Conservation (phyloP, 495 filamentous ascomycete species). For the Aspergillus ellipticus region DNA sequence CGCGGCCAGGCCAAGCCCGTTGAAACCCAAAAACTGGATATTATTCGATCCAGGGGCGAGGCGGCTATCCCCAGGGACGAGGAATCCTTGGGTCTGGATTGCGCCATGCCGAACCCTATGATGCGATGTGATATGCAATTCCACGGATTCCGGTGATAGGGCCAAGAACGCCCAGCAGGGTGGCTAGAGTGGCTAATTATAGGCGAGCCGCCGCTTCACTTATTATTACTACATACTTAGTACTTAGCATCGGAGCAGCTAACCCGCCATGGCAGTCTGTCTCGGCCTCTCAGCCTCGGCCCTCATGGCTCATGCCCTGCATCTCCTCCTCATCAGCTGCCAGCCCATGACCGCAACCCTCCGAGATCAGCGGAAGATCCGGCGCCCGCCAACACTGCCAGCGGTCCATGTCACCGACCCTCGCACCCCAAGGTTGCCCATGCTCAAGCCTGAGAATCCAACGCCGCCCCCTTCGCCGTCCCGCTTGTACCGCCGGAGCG, state of each 20-base stretch:
- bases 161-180: background rate
- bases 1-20: background rate
- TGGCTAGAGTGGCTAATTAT: background rate
- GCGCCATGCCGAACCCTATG: conserved; percentile 3
- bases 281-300: too few species aligned
- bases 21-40: background rate
- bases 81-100: background rate
- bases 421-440: conserved; percentile 63
- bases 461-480: conserved; percentile 63
- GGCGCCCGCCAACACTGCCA: conserved; percentile 49
- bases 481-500: conserved; percentile 66
- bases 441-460: conserved; percentile 66
- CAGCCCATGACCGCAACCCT: too few species aligned
- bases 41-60: background rate
- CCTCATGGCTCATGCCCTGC: too few species aligned
- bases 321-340: too few species aligned
- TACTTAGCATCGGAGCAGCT: background rate
- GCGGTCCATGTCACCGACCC: conserved; percentile 57
- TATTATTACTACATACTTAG: background rate
- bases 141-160: background rate
- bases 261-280: too few species aligned
- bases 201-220: background rate
- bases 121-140: background rate
- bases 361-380: conserved; percentile 55
- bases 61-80: background rate